Evolutionary conservation across 2,329 filamentous ascomycete genomes (phyloP), one percentile per base, ranked within the genome.

Genomic region (Blastomyces gilchristii): DNA sequence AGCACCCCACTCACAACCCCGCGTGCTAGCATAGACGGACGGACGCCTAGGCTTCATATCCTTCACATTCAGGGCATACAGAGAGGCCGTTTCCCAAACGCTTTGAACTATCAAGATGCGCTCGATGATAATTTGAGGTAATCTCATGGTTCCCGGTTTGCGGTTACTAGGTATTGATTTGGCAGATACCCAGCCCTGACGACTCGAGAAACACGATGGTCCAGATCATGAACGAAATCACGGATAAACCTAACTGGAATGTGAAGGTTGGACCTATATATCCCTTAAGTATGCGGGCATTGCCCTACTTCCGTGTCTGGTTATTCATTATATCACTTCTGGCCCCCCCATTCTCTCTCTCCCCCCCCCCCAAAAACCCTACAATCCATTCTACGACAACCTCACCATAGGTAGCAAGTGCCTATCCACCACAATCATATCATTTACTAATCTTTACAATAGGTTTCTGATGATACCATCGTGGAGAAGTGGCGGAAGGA

Each of bases 221-320:
- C 62, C 64, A 64, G 25, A 58, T 74, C 34, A 73, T 76, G 69
- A 69, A 74, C 45, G 65, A 66, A 3, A 66, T 76, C 6, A 75
- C 73, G 2, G 74, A 76, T 54, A 75, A 75, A 59, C 60, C 60
- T 3, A 65, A 72, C 7, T 76, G 75, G 75, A 62, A 73, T 12
- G 62, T 66, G 22, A 76, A 76, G 53, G 66, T 76, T 37, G 28
- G 7, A 39, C 14, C 25, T 62, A 11, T 22, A 41, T 57, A 14
- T 22, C 39, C n/a, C 31, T 34, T 50, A 22, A 25, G 6, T 49
- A 31, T 22, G 8, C 34, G 18, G 34, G 16, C 39, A 16, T 56
- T 25, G 18, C 12, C 14, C 12, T 41, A 37, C 59, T 41, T 16
- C 22, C 31, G n/a, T 47, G 37, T 34, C 16, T 34, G 59, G 16